Evolutionary conservation across 139 green algal genomes (phyloP), one percentile per base, ranked within the genome.

Genomic region (Coelastrella sp.): DNA sequence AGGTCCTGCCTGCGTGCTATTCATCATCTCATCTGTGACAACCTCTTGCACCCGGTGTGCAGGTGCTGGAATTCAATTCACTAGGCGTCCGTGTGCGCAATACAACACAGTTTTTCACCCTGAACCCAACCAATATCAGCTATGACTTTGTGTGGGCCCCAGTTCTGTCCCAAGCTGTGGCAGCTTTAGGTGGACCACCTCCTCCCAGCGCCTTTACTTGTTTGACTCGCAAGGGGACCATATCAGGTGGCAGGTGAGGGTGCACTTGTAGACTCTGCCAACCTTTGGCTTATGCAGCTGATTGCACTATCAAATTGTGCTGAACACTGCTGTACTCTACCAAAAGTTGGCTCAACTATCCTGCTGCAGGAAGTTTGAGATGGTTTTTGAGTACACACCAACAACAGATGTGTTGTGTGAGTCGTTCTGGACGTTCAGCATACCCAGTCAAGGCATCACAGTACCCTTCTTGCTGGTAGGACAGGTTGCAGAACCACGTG

Each of bases 371-470:
- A 89, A 88, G 21, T 95, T 94, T 86, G 94, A 98, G 85, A 96
- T 98, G 94, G 91, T 91, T 34, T 97, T 98, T 76, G 89, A 95
- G 82, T 98, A 91, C 89, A 92, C 82, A 43, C 94, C 94, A 0
- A 67, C 59, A 4, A 57, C 38, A 17, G 88, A 94, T 27, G 38
- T 84, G 25, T n/a, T 93, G 40, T 67, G 84, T n/a, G 94, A 97
- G 91, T 83, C 87, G 1, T 95, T 96, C 87, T 97, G 93, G 93
- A 62, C 59, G 1, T 96, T 97, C 87, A 79, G 80, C 64, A 96
- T 97, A 30, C 92, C 92, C 21, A 88, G 93, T 84, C 92, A 96
- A 71, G 76, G 77, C 75, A 91, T 96, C 63, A 53, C 72, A 7
- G 89, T 95, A 78, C 93, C 90, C 38, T 95, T 96, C 85, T 86